A percentile compares a stretch with the other conserved stretches of the same genome.
Evolutionary conservation across 2,329 filamentous ascomycete species (phyloP).

Genomic region (Exophiala phaeomuriformis): DNA sequence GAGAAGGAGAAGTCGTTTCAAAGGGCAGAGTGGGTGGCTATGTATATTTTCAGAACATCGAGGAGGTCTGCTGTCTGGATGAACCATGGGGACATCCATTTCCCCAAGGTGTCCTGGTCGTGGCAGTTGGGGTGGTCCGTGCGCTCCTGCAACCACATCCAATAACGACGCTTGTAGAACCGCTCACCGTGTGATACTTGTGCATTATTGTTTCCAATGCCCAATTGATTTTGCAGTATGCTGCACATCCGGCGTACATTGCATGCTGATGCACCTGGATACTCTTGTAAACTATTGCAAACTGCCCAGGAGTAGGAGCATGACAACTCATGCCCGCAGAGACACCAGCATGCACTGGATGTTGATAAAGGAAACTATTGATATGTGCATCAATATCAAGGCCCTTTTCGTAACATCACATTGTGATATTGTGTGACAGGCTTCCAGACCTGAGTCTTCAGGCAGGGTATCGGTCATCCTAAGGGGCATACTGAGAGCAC

Average conservation of each 20-base stretch:
- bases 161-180: conserved; percentile 10
- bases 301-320: no score
- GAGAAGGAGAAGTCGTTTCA: conserved; percentile 10
- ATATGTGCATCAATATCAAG: background rate
- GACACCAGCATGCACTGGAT: no score
- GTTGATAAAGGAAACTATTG: background rate
- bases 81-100: no score
- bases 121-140: background rate
- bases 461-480: no score
- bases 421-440: background rate
- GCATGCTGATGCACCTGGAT: background rate
- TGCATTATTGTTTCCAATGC: conserved; percentile 9
- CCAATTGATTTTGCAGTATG: background rate
- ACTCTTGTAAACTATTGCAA: no score
- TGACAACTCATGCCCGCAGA: no score
- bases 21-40: conserved; percentile 17
- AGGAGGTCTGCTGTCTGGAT: background rate
- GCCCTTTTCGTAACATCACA: background rate
- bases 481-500: no score
- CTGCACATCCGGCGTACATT: background rate
- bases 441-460: no score
- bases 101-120: background rate
- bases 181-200: conserved; percentile 19
- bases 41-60: conserved; percentile 12
- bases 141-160: conserved; percentile 1